Percentiles rank a stretch among this genome's conserved stretches.
Evolutionary conservation across 2,329 filamentous ascomycete genomes (phyloP).

Genomic region (Colletotrichum lupini): DNA sequence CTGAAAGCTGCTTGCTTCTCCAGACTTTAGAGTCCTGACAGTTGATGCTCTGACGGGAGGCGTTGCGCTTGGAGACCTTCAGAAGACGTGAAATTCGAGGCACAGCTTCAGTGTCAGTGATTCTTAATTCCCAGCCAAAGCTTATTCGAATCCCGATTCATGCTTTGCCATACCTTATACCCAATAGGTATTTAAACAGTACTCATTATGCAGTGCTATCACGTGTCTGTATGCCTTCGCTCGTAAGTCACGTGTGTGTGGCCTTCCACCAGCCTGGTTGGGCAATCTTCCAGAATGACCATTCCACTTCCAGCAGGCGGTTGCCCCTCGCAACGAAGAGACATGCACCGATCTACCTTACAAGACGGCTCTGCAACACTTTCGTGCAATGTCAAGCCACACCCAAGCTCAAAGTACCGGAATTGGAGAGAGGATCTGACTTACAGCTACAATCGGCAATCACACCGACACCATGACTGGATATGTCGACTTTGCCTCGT

Average conservation of each 20-base stretch:
- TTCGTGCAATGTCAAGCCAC: background rate
- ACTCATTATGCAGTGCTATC: background rate
- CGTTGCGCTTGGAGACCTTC: background rate
- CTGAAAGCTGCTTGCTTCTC: background rate
- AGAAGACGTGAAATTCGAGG: background rate
- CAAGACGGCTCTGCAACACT: background rate
- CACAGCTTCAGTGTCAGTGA: background rate
- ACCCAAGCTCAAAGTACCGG: background rate
- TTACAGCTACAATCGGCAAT: background rate
- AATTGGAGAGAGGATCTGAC: background rate
- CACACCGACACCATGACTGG: constrained; percentile 23
- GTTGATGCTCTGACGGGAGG: background rate
- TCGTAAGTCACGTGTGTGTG: background rate
- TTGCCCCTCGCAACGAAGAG: constrained; percentile 33
- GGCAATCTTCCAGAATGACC: background rate
- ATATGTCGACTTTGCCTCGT: constrained; percentile 41
- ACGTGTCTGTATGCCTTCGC: background rate
- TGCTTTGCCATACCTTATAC: too few relatives aligned
- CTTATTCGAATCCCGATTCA: too few relatives aligned
- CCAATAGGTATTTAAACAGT: background rate
- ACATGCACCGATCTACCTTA: background rate
- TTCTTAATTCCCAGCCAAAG: too few relatives aligned
- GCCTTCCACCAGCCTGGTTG: background rate
- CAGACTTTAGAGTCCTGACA: background rate
- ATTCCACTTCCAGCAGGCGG: background rate